These are phyloP conservation scores for Rugonectria rugulosa DNA, from an alignment of 2,329 filamentous ascomycete species.

Conservation along the genomic window DNA sequence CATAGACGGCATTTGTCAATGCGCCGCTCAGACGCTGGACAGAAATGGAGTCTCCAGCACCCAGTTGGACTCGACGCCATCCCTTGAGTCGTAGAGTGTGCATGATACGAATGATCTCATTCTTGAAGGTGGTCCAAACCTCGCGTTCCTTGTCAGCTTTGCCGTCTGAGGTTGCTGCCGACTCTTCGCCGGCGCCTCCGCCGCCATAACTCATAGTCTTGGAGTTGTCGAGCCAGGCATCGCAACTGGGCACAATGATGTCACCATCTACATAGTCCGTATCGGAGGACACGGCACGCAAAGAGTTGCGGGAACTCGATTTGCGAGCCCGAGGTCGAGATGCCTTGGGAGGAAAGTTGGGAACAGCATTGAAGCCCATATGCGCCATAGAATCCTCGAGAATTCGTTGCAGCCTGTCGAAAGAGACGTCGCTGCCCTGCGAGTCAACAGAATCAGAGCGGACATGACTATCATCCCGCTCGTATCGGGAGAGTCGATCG, in stretches of 20 bases:
- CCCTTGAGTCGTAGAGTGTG: slow-evolving; percentile 92
- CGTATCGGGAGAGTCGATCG: slow-evolving; percentile 19
- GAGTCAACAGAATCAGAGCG: slow-evolving; percentile 67
- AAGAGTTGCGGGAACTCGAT: slow-evolving; percentile 43
- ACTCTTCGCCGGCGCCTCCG: slow-evolving; percentile 50
- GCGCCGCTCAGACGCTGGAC: slow-evolving; percentile 87
- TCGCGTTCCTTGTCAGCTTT: slow-evolving; percentile 72
- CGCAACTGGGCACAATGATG: slow-evolving; percentile 81
- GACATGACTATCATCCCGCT: slow-evolving; percentile 36
- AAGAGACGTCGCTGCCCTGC: slow-evolving; percentile 73
- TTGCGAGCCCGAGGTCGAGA: slow-evolving; percentile 51
- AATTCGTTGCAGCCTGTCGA: slow-evolving; percentile 84
- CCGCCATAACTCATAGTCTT: slow-evolving; percentile 83
- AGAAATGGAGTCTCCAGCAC: slow-evolving; percentile 70
- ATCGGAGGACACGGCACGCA: slow-evolving; percentile 73
- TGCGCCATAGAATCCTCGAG: slow-evolving; percentile 70
- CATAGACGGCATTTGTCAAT: slow-evolving; percentile 95
- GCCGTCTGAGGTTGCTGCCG: slow-evolving; percentile 41
- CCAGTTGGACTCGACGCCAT: slow-evolving; percentile 84
- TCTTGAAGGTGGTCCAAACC: slow-evolving; percentile 88
- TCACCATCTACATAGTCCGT: slow-evolving; percentile 88
- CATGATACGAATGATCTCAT: slow-evolving; percentile 85
- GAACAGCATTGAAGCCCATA: slow-evolving; percentile 57
- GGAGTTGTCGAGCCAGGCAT: slow-evolving; percentile 86
- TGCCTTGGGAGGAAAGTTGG: slow-evolving; percentile 52